Percentiles rank a stretch among this genome's conserved stretches.
Evolutionary conservation across 2,329 filamentous ascomycete species (phyloP).

Genomic region (Calonectria hawksworthii): DNA sequence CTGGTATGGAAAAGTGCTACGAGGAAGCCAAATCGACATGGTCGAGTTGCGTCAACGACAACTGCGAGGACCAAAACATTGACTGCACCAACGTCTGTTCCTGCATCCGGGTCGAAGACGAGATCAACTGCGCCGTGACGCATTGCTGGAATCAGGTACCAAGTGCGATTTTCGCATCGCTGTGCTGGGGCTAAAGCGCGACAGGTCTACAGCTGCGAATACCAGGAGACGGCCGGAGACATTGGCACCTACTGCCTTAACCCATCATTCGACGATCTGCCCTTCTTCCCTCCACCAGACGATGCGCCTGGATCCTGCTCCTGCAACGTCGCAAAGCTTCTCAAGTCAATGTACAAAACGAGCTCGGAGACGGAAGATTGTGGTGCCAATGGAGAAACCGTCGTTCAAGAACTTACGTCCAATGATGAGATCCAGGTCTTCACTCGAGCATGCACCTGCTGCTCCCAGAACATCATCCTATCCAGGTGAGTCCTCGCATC

Average conservation of each 20-base stretch:
- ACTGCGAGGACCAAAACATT: neutral
- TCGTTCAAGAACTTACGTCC: neutral
- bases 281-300: neutral
- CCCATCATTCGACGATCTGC: neutral
- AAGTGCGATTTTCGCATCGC: too few relatives aligned
- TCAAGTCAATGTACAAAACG: neutral
- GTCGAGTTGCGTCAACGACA: neutral
- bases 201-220: slow-evolving; percentile 11
- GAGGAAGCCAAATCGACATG: neutral
- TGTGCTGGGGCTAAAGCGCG: neutral
- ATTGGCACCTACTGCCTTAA: neutral
- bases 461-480: neutral
- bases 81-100: neutral
- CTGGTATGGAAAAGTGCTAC: slow-evolving; percentile 3
- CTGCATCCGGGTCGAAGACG: neutral
- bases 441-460: neutral
- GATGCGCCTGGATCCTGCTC: neutral
- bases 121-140: neutral
- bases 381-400: neutral
- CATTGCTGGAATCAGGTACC: neutral
- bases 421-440: neutral
- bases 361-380: neutral
- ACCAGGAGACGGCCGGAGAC: neutral
- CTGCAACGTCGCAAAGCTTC: neutral
- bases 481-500: neutral